phyloP scores from a whole-genome alignment of 129 eudicot genomes.

The Erigeron canadensis region DNA sequence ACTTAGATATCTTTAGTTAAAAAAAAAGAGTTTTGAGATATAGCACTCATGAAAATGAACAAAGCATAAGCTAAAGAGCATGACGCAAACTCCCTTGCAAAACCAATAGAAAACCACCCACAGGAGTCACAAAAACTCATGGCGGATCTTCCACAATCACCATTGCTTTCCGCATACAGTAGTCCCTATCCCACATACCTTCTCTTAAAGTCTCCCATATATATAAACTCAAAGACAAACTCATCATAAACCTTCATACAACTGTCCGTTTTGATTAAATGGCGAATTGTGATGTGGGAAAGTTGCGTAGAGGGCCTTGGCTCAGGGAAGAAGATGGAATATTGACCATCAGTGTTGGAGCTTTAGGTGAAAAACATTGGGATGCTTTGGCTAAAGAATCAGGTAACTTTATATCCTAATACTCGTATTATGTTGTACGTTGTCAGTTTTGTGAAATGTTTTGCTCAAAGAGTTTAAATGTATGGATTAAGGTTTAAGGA shows the following conservation, averaged over 20 bases:
- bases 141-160: constrained; percentile 58
- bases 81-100: constrained; percentile 46
- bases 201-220: constrained; percentile 34
- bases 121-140: constrained; percentile 23
- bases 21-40: constrained; percentile 5
- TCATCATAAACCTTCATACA: not conserved
- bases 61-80: constrained; percentile 37
- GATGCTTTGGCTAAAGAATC: constrained; percentile 80
- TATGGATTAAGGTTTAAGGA: constrained; percentile 51
- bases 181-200: constrained; percentile 33
- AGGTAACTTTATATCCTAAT: constrained; percentile 38
- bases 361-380: constrained; percentile 72
- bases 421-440: not conserved
- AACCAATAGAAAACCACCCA: constrained; percentile 34
- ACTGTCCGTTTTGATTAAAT: constrained; percentile 10
- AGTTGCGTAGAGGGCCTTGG: constrained; percentile 81
- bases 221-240: constrained; percentile 19
- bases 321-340: constrained; percentile 64
- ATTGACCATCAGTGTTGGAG: constrained; percentile 41
- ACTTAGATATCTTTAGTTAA: constrained; percentile 15
- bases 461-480: constrained; percentile 5
- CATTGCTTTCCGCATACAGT: constrained; percentile 53
- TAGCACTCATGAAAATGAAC: constrained; percentile 26
- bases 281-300: constrained; percentile 29
- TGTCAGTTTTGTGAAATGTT: not conserved